phyloP scores from a whole-genome alignment of 768 basidiomycete species.

The Tricholomella constricta region DNA sequence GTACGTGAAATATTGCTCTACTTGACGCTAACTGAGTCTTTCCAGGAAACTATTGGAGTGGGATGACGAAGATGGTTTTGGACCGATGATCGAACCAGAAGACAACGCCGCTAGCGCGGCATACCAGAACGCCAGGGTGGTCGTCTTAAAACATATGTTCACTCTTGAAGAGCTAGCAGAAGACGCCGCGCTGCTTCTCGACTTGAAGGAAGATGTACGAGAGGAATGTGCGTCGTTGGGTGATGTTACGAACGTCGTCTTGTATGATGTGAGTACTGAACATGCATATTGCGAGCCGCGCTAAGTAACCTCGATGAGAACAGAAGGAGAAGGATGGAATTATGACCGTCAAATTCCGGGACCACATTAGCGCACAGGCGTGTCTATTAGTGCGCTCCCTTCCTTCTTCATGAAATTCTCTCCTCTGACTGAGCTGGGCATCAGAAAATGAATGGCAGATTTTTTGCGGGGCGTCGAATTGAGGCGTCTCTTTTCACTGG shows the following conservation, averaged over 20 bases:
- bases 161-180: slow-evolving; percentile 81
- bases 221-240: slow-evolving; percentile 90
- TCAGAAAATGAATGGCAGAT: slow-evolving; percentile 94
- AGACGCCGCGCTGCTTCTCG: slow-evolving; percentile 82
- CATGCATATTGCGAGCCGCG: neutral
- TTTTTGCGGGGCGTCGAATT: slow-evolving; percentile 82
- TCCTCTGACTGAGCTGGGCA: neutral
- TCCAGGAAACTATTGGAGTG: slow-evolving; percentile 88
- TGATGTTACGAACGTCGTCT: slow-evolving; percentile 91
- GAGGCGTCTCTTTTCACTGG: slow-evolving; percentile 83
- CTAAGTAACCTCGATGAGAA: neutral
- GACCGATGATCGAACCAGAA: slow-evolving; percentile 62
- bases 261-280: slow-evolving; percentile 81
- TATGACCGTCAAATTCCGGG: slow-evolving; percentile 96
- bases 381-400: slow-evolving; percentile 72
- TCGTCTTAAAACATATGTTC: slow-evolving; percentile 96
- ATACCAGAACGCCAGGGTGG: slow-evolving; percentile 72
- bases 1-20: slow-evolving; percentile 41
- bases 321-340: slow-evolving; percentile 92
- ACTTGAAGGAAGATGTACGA: slow-evolving; percentile 94
- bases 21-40: neutral
- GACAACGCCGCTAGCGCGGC: slow-evolving; percentile 42
- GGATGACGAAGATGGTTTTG: slow-evolving; percentile 94
- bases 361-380: slow-evolving; percentile 89
- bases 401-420: neutral